These are phyloP conservation scores for Albizia julibrissin DNA, from an alignment of 306 rosid species.

Conservation along the genomic window DNA sequence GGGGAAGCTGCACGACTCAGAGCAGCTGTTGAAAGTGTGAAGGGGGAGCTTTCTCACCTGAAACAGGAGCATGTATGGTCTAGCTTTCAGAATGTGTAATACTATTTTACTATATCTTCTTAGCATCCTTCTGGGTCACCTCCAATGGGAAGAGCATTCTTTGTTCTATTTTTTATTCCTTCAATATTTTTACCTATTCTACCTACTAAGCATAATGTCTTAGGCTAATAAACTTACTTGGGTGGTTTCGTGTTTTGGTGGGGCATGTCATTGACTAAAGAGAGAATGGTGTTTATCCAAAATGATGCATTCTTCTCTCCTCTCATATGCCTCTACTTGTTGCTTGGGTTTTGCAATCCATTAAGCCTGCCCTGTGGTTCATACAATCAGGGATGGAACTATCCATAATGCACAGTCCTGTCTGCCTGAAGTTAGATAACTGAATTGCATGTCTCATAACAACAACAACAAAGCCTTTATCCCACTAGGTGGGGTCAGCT, in stretches of 20 bases:
- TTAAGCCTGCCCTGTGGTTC: neutral
- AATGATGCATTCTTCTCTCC: slow-evolving; percentile 22
- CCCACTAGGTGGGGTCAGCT: too few species aligned
- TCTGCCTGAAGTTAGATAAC: slow-evolving; percentile 24
- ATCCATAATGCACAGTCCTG: slow-evolving; percentile 5
- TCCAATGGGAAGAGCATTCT: slow-evolving; percentile 10
- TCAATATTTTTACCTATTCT: slow-evolving; percentile 4
- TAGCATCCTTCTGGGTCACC: neutral
- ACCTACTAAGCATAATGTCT: neutral
- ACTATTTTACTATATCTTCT: neutral
- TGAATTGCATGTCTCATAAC: slow-evolving; percentile 20
- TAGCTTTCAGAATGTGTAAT: slow-evolving; percentile 27
- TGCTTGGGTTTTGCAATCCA: slow-evolving; percentile 19
- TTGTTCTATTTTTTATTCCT: slow-evolving; percentile 20
- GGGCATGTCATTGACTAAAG: slow-evolving; percentile 10
- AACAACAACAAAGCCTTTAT: too few species aligned
- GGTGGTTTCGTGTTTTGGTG: slow-evolving; percentile 22
- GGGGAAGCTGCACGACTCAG: slow-evolving; percentile 94
- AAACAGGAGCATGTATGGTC: slow-evolving; percentile 78
- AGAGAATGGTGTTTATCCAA: slow-evolving; percentile 26
- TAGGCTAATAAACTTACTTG: neutral
- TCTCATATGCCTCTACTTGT: slow-evolving; percentile 5
- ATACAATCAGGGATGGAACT: slow-evolving; percentile 23
- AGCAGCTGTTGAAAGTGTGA: slow-evolving; percentile 83
- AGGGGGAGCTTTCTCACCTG: slow-evolving; percentile 82